A percentile compares a stretch with the other conserved stretches of the same genome.
phyloP scores from a whole-genome alignment of 805 yeast species.

The Pichia gijzeniarum region DNA sequence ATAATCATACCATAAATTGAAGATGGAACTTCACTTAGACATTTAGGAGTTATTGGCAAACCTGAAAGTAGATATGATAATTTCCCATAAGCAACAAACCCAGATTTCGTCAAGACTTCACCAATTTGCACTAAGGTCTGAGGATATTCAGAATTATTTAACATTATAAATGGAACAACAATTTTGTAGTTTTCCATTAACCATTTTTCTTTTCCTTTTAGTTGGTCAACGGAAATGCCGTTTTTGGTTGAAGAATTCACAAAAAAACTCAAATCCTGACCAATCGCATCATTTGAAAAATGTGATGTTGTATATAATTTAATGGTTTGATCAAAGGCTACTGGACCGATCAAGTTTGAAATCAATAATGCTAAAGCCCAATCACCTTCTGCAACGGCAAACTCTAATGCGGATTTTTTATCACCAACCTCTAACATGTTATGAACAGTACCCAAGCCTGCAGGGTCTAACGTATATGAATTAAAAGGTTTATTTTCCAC shows the following conservation, averaged over 20 bases:
- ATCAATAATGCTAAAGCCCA: slow-evolving; percentile 75
- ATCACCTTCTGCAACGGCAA: slow-evolving; percentile 56
- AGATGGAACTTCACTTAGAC: slow-evolving; percentile 16
- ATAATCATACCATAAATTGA: slow-evolving; percentile 44
- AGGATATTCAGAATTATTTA: slow-evolving; percentile 23
- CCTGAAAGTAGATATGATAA: slow-evolving; percentile 32
- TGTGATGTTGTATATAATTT: slow-evolving; percentile 26
- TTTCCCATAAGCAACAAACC: slow-evolving; percentile 35
- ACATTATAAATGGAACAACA: slow-evolving; percentile 27
- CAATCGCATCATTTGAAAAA: slow-evolving; percentile 20
- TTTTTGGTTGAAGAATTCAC: slow-evolving; percentile 19
- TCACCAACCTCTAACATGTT: slow-evolving; percentile 53
- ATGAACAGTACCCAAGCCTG: slow-evolving; percentile 27
- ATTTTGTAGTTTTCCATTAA: slow-evolving; percentile 25
- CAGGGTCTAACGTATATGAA: slow-evolving; percentile 21
- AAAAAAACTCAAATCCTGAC: slow-evolving; percentile 27
- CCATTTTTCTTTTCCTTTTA: slow-evolving; percentile 25
- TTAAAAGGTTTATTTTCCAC: slow-evolving; percentile 18
- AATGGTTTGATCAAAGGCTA: slow-evolving; percentile 40
- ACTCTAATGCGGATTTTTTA: slow-evolving; percentile 56
- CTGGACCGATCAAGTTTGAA: slow-evolving; percentile 59
- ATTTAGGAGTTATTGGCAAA: slow-evolving; percentile 22
- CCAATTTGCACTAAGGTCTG: slow-evolving; percentile 30
- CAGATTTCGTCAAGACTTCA: slow-evolving; percentile 29
- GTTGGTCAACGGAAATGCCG: slow-evolving; percentile 16